These are phyloP conservation scores for Pichia cabralensis DNA, from an alignment of 805 yeast genomes.

Conservation along the genomic window DNA sequence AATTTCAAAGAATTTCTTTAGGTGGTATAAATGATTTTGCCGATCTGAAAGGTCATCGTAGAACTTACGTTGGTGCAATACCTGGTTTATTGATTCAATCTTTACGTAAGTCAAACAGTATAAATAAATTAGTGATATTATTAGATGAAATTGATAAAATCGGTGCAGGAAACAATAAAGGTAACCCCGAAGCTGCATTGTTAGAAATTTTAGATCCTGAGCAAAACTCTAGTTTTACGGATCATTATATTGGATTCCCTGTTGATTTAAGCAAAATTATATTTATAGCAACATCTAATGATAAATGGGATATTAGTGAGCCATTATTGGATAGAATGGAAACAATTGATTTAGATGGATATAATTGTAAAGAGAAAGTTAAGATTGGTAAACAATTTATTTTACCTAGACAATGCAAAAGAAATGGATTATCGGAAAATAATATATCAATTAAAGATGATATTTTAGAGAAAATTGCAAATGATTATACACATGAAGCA, in stretches of 20 bases:
- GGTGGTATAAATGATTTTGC: slow-evolving; percentile 89
- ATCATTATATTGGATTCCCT: slow-evolving; percentile 81
- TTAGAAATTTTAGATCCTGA: slow-evolving; percentile 87
- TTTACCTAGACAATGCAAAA: slow-evolving; percentile 62
- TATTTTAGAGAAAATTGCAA: slow-evolving; percentile 52
- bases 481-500: slow-evolving; percentile 70
- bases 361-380: slow-evolving; percentile 67
- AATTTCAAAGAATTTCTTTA: slow-evolving; percentile 69
- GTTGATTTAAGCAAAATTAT: slow-evolving; percentile 72
- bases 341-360: slow-evolving; percentile 67
- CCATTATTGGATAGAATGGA: slow-evolving; percentile 83
- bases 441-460: slow-evolving; percentile 39
- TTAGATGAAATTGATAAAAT: slow-evolving; percentile 78
- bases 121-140: slow-evolving; percentile 77
- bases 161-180: slow-evolving; percentile 27
- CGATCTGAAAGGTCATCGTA: slow-evolving; percentile 81
- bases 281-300: slow-evolving; percentile 82
- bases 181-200: slow-evolving; percentile 86
- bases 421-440: slow-evolving; percentile 49
- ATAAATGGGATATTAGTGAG: slow-evolving; percentile 55
- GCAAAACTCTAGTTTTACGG: slow-evolving; percentile 67
- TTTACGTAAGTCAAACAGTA: slow-evolving; percentile 59
- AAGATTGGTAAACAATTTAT: slow-evolving; percentile 60
- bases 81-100: slow-evolving; percentile 79
- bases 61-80: slow-evolving; percentile 89